phyloP scores from a whole-genome alignment of 257 asterid species.

The Hygrophila difformis region DNA sequence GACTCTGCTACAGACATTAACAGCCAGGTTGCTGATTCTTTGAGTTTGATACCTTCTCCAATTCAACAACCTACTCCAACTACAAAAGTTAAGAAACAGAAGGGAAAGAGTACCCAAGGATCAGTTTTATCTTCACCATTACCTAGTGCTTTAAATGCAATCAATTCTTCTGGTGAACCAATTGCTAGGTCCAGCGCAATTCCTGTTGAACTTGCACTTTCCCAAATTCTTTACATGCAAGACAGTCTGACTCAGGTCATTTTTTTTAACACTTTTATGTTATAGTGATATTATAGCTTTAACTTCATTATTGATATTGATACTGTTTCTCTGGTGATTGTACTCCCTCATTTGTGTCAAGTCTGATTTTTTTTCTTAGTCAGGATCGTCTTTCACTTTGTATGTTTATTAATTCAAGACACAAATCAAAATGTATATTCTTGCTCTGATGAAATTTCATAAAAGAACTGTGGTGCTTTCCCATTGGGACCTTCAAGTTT shows the following conservation, averaged over 20 bases:
- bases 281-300: too few species aligned
- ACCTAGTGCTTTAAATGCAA: conserved; percentile 41
- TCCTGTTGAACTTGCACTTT: conserved; percentile 27
- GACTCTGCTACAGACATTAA: conserved; percentile 37
- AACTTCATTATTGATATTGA: too few species aligned
- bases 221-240: conserved; percentile 68
- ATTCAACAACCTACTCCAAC: conserved; percentile 44
- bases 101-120: conserved; percentile 64
- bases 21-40: conserved; percentile 36
- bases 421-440: too few species aligned
- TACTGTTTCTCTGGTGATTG: too few species aligned
- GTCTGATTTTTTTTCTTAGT: too few species aligned
- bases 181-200: conserved; percentile 41
- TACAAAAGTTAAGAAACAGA: conserved; percentile 65
- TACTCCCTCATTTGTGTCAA: too few species aligned
- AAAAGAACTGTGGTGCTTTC: too few species aligned
- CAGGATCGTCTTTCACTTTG: too few species aligned
- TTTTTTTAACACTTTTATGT: neutral
- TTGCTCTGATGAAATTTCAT: too few species aligned
- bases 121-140: conserved; percentile 42
- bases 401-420: too few species aligned
- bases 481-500: too few species aligned
- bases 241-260: conserved; percentile 78
- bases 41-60: conserved; percentile 22
- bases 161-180: conserved; percentile 52